Evolutionary conservation across 768 basidiomycete genomes (phyloP), one percentile per base, ranked within the genome.

Genomic region (Rossbeevera mucosa): DNA sequence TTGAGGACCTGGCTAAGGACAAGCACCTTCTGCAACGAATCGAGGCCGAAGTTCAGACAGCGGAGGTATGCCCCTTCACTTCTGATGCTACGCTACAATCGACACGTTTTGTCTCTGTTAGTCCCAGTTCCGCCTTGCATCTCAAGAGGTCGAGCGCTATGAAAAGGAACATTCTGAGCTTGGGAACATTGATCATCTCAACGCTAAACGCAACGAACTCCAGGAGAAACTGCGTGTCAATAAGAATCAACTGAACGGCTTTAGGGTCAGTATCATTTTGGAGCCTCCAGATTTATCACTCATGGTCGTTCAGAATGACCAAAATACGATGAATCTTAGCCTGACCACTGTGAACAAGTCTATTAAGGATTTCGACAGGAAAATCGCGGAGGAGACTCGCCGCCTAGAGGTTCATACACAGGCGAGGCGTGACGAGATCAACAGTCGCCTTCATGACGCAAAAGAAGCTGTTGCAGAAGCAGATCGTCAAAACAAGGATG

Each of bases 401-500:
- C 80, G 77, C 38, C 74, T 80, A 70, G 82, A 73, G 53, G 71
- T 71, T 5, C 76, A 82, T 55, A 80, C 80, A 3, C 81, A 86
- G 58, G 79, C 72, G 12, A 84, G 83, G 60, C 82, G 80, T 16
- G 80, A 87, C 28, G 78, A 81, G 56, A 74, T 74, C 4, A 76
- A 80, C 42, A 68, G 69, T 20, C 76, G 79, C 60, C 72, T 91
- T 12, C 71, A 78, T 0, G 64, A 64, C 11, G 78, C 79, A 16
- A 76, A 74, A 44, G 65, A 69, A 5, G 67, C 63, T 4, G 69
- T 81, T 16, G 50, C 56, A 1, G 63, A 61, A 11, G 72, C 75
- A 13, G 78, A 85, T 50, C 56, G 60, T 53, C 56, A 44, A 40
- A 59, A 58, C 16, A 66, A 63, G 21, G 59, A 64, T 1, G 59